Base-by-base conservation (phyloP, 1,139 yeast genomes). In the Kluyveromyces sp. region DNA sequence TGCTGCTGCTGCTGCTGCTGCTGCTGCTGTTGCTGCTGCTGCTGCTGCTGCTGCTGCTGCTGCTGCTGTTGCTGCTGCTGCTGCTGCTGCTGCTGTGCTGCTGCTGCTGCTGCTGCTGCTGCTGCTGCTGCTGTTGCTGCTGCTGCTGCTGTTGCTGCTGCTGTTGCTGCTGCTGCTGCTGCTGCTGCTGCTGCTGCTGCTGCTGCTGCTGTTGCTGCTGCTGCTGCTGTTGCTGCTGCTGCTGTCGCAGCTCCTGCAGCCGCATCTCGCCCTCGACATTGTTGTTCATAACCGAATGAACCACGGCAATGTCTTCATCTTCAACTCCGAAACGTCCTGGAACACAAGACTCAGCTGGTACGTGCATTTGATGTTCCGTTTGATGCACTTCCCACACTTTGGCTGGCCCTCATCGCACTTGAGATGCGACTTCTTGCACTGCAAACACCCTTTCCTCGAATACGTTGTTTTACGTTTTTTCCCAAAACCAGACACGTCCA, bases 341-440 rank as follows among this genome's bases (percentile, higher is more conserved):
- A 37, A 37, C 7, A 43, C 42, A 26, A 43, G 36, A 30, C 42
- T 43, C 37, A 43, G 32, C 37, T 54, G 44, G 47, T 46, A 25
- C 46, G 50, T 29, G 53, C 59, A 35, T 43, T 44, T 10, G 41
- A 37, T 29, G 50, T 46, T 45, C 49, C 52, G 39, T 46, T 50
- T 27, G 35, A 37, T 30, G 50, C 51, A 41, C 41, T 48, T 30
- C 26, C 36, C 34, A 47, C 60, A 39, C 48, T 46, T 27, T 48
- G 45, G 45, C 5, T 43, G 45, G 21, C 34, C 37, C 7, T 48
- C 48, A 37, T 46, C 49, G 31, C 50, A 48, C 25, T 48, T 48
- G 10, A 38, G 33, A 37, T 48, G 56, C 32, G 43, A 56, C 46
- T 35, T 53, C 49, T 47, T 54, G 55, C 45, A 57, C 53, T 44